Conservation (phyloP, 257 asterid species). For the Scutellaria minor region DNA sequence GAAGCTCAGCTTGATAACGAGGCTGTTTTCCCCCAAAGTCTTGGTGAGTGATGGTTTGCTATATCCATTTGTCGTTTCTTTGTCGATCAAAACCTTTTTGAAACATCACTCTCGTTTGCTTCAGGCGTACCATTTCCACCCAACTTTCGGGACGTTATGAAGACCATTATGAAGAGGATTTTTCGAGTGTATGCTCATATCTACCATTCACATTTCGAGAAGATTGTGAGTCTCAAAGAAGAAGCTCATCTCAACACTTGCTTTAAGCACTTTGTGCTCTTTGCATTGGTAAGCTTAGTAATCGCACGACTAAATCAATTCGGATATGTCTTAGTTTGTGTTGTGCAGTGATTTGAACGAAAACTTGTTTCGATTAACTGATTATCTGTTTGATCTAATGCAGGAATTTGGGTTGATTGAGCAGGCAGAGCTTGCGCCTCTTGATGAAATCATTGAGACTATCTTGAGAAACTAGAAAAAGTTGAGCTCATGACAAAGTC, state of each 20-base stretch:
- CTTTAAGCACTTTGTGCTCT: conserved; percentile 60
- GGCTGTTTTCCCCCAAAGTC: conserved; percentile 52
- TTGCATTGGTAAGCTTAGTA: conserved; percentile 42
- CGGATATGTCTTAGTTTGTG: not conserved
- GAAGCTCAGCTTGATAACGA: conserved; percentile 51
- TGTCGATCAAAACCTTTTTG: conserved; percentile 1
- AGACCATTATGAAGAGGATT: conserved; percentile 50
- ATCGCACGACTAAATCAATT: not conserved
- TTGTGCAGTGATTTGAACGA: not conserved
- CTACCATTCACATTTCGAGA: conserved; percentile 57
- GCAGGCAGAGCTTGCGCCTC: conserved; percentile 54
- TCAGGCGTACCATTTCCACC: conserved; percentile 54
- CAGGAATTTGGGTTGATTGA: conserved; percentile 57
- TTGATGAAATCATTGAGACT: conserved; percentile 47
- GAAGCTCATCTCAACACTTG: conserved; percentile 63
- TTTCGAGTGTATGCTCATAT: conserved; percentile 61
- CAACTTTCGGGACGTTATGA: conserved; percentile 49
- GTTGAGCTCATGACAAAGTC: not conserved
- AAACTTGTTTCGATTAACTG: not conserved
- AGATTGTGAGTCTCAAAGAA: conserved; percentile 49
- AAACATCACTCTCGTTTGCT: not conserved
- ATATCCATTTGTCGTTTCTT: conserved; percentile 3
- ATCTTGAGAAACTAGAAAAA: conserved; percentile 36
- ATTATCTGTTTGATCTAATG: conserved; percentile 30
- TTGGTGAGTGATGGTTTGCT: conserved; percentile 39